phyloP scores from a whole-genome alignment of 306 rosid species.

The Quillaja saponaria region DNA sequence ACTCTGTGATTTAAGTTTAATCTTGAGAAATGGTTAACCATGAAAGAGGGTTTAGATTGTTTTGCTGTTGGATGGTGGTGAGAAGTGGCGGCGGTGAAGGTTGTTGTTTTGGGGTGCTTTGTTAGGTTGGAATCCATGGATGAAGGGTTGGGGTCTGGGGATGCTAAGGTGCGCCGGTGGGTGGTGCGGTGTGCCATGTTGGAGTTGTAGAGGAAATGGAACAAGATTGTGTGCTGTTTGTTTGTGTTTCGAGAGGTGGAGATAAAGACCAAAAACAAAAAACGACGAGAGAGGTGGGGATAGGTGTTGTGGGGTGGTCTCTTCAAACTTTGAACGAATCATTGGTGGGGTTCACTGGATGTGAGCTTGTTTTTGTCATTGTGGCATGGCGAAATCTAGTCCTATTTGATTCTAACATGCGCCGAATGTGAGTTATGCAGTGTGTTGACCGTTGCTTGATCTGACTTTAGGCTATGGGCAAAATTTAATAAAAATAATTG shows the following conservation, averaged over 20 bases:
- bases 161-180: conserved; percentile 49
- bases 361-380: conserved; percentile 48
- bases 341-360: conserved; percentile 29
- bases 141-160: conserved; percentile 37
- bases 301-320: too few relatives aligned
- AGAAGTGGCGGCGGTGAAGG: conserved; percentile 29
- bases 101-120: conserved; percentile 34
- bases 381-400: conserved; percentile 41
- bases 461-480: conserved; percentile 2
- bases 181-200: conserved; percentile 55
- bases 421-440: conserved; percentile 26
- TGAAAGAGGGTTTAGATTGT: conserved; percentile 40
- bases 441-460: conserved; percentile 54
- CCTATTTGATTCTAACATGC: conserved; percentile 37
- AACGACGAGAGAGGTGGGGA: too few relatives aligned
- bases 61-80: conserved; percentile 30
- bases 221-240: not conserved
- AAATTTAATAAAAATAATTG: too few relatives aligned
- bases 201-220: not conserved
- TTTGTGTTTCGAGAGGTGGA: not conserved
- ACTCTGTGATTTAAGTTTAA: conserved; percentile 35
- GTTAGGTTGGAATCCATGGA: conserved; percentile 39
- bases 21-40: conserved; percentile 38
- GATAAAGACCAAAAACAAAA: not conserved
- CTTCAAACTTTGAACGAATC: not conserved